phyloP scores from a whole-genome alignment of 2,329 filamentous ascomycete species.

The Malbranchea zuffiana region DNA sequence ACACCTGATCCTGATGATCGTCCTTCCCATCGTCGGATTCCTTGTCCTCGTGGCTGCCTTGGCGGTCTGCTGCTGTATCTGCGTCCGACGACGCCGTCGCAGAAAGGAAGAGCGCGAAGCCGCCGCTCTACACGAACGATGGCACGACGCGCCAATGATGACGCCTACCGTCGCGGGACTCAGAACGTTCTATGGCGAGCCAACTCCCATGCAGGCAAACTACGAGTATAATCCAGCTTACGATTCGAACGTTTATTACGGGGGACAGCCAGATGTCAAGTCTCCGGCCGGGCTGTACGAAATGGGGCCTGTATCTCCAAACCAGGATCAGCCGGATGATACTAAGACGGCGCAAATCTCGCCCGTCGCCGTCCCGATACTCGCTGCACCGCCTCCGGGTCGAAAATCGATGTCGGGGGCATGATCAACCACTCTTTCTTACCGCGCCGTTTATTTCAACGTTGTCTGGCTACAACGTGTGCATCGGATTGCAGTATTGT shows the following conservation, averaged over 20 bases:
- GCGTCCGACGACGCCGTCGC: slow-evolving; percentile 34
- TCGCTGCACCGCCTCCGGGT: slow-evolving; percentile 11
- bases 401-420: slow-evolving; percentile 9
- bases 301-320: slow-evolving; percentile 6
- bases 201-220: slow-evolving; percentile 3
- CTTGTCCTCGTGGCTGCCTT: slow-evolving; percentile 26
- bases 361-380: slow-evolving; percentile 12
- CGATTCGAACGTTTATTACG: slow-evolving; percentile 4
- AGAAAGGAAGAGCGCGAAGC: slow-evolving; percentile 21
- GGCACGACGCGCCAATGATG: slow-evolving; percentile 26
- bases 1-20: slow-evolving; percentile 32
- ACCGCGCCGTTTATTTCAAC: not conserved
- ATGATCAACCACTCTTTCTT: not conserved
- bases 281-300: slow-evolving; percentile 13
- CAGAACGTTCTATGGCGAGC: slow-evolving; percentile 20
- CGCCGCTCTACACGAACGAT: slow-evolving; percentile 25
- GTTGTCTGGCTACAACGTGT: too few relatives aligned
- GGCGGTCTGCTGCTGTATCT: slow-evolving; percentile 32
- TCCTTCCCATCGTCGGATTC: slow-evolving; percentile 35
- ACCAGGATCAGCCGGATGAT: not conserved
- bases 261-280: slow-evolving; percentile 12
- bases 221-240: slow-evolving; percentile 1
- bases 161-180: slow-evolving; percentile 17
- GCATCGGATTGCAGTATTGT: too few relatives aligned
- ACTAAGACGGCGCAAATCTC: slow-evolving; percentile 8